phyloP scores from a whole-genome alignment of 805 yeast species.

The Torulaspora franciscae region DNA sequence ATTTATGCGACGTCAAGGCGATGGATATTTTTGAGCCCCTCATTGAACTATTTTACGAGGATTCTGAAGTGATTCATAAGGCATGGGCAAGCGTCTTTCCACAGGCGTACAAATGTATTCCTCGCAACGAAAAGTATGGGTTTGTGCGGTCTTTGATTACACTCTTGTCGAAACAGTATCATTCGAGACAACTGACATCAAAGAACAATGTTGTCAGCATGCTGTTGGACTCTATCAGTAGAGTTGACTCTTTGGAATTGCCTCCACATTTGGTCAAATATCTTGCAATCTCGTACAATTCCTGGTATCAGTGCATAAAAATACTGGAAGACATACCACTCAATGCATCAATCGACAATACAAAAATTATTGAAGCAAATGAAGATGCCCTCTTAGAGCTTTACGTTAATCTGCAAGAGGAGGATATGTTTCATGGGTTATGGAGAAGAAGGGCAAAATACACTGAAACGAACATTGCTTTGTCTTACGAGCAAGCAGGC shows the following conservation, averaged over 20 bases:
- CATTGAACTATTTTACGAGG: conserved; percentile 74
- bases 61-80: conserved; percentile 69
- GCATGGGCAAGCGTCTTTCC: conserved; percentile 88
- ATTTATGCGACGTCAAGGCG: conserved; percentile 44
- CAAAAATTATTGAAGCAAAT: conserved; percentile 74
- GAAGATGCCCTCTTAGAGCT: conserved; percentile 88
- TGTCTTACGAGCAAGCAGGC: conserved; percentile 92
- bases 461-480: conserved; percentile 85
- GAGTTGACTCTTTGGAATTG: conserved; percentile 64
- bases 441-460: conserved; percentile 98
- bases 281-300: conserved; percentile 76
- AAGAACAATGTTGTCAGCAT: conserved; percentile 86
- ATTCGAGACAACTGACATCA: conserved; percentile 79
- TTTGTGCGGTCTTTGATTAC: conserved; percentile 77
- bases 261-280: conserved; percentile 94
- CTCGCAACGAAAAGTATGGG: conserved; percentile 75
- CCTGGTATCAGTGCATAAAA: conserved; percentile 86
- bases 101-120: conserved; percentile 65
- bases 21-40: conserved; percentile 64
- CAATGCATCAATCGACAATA: conserved; percentile 58
- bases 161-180: conserved; percentile 83
- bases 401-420: conserved; percentile 84
- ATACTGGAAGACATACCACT: conserved; percentile 69
- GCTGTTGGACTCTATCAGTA: conserved; percentile 75
- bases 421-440: conserved; percentile 94